Evolutionary conservation across 345 rosid species (phyloP).

Genomic region (Dipteronia dyeriana): DNA sequence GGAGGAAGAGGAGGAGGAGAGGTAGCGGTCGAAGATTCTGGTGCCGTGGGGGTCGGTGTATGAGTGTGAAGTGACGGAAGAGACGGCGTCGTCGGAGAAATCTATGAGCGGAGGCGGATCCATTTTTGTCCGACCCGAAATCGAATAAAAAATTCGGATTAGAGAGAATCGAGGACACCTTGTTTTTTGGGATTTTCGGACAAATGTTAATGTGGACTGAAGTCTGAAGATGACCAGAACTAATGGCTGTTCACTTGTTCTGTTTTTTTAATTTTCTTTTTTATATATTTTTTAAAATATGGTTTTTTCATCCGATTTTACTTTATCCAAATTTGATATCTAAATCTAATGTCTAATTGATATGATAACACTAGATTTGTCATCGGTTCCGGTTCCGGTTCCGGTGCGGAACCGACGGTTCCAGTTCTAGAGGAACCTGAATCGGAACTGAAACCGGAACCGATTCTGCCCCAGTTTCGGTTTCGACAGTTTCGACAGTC

Average conservation of each 20-base stretch:
- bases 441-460: no score
- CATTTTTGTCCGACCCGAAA: background rate
- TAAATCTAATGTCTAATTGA: no score
- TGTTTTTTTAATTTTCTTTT: no score
- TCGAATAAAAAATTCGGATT: background rate
- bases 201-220: background rate
- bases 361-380: no score
- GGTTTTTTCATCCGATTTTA: no score
- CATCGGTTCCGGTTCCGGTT: no score
- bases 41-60: conserved; percentile 25
- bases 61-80: conserved; percentile 27
- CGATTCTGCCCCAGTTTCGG: no score
- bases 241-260: background rate
- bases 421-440: no score
- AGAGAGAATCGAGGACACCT: conserved; percentile 6
- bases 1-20: conserved; percentile 46
- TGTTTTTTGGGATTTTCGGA: background rate
- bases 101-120: conserved; percentile 21
- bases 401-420: no score
- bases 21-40: conserved; percentile 63
- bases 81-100: conserved; percentile 13
- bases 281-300: no score
- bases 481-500: no score
- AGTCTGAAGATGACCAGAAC: background rate
- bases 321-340: no score